Evolutionary conservation across 768 basidiomycete genomes (phyloP).

Genomic region (Lactarius vividus): DNA sequence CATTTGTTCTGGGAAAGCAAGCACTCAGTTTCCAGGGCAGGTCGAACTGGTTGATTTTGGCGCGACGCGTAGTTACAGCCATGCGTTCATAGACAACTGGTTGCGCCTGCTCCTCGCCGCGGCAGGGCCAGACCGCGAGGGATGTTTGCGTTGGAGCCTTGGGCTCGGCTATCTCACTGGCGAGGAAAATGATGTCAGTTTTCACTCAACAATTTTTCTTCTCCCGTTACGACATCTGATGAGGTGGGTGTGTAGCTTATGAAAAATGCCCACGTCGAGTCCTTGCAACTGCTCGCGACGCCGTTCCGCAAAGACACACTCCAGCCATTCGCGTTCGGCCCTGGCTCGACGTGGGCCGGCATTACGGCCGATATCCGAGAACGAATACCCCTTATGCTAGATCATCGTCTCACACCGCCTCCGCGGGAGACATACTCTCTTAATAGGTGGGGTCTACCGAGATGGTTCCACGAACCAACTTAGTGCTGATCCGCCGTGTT

Average conservation of each 20-base stretch:
- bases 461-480: too few species aligned
- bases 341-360: conserved; percentile 56
- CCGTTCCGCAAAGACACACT: conserved; percentile 69
- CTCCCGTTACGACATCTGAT: not conserved
- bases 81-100: conserved; percentile 88
- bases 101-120: conserved; percentile 80
- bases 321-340: conserved; percentile 81
- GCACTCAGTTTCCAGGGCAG: conserved; percentile 34
- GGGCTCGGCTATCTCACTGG: conserved; percentile 89
- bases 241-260: conserved; percentile 54
- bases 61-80: conserved; percentile 83
- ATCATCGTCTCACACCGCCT: conserved; percentile 85
- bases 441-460: conserved; percentile 59
- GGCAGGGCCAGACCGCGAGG: conserved; percentile 59
- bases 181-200: conserved; percentile 70
- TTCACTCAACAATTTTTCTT: not conserved
- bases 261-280: conserved; percentile 81
- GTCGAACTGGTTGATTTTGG: conserved; percentile 94
- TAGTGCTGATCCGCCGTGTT: not conserved
- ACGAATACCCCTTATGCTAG: conserved; percentile 87
- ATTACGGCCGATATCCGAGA: conserved; percentile 77
- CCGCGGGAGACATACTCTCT: conserved; percentile 93
- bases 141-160: conserved; percentile 70
- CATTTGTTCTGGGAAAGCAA: not conserved
- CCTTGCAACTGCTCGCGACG: conserved; percentile 79